Evolutionary conservation across 2,329 filamentous ascomycete genomes (phyloP).

Genomic region (Fusarium xyrophilum): DNA sequence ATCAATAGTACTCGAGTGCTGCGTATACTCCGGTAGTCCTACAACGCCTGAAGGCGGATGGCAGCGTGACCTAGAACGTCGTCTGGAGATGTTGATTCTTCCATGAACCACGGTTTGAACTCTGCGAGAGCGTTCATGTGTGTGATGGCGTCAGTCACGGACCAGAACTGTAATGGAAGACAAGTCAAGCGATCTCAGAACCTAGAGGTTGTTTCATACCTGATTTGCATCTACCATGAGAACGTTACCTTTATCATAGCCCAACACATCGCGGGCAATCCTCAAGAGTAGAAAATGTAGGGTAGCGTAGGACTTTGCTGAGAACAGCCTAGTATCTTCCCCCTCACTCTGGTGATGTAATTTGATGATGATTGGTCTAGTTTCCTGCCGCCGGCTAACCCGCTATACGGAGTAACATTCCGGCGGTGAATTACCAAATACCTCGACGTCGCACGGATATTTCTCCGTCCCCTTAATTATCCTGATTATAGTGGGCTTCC

Average conservation of each 20-base stretch:
- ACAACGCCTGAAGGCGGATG: slow-evolving; percentile 83
- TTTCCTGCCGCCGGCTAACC: too few species aligned
- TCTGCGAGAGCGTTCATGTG: slow-evolving; percentile 84
- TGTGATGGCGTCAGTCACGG: slow-evolving; percentile 83
- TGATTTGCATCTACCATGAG: not conserved
- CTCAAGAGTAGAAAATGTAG: too few species aligned
- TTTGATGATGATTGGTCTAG: too few species aligned
- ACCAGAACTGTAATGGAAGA: slow-evolving; percentile 69
- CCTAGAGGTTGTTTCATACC: rapidly evolving
- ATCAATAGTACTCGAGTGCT: slow-evolving; percentile 90
- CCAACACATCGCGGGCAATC: not conserved
- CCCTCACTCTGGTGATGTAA: too few species aligned
- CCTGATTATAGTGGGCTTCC: not conserved
- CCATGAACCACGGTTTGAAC: slow-evolving; percentile 94
- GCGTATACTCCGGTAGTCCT: slow-evolving; percentile 89
- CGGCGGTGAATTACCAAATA: not conserved
- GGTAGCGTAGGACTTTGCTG: too few species aligned
- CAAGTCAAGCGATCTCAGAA: rapidly evolving
- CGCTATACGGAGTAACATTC: too few species aligned
- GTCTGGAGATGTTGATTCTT: slow-evolving; percentile 89
- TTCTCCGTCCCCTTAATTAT: not conserved
- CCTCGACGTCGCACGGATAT: not conserved
- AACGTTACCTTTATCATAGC: not conserved
- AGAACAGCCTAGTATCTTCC: too few species aligned
- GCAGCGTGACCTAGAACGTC: slow-evolving; percentile 88